These are phyloP conservation scores for Mytilinidion resinicola DNA, from an alignment of 495 filamentous ascomycete genomes.

Conservation along the genomic window DNA sequence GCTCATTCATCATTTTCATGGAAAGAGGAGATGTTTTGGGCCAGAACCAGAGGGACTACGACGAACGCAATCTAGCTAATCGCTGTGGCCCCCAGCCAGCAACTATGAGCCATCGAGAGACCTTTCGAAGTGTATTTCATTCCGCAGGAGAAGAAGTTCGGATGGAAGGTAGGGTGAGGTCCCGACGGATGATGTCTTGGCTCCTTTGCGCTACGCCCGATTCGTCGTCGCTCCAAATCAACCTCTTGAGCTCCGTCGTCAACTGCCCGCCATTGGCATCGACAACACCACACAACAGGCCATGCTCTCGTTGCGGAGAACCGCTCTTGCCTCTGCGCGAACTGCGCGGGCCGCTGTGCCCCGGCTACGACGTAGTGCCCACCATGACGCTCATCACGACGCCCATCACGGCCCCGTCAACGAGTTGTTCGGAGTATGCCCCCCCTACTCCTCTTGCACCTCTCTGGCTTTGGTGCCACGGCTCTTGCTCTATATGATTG, in stretches of 20 bases:
- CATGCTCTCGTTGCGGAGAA: conserved; percentile 36
- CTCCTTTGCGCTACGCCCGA: neutral
- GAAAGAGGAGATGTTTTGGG: too few species aligned
- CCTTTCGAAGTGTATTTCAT: too few species aligned
- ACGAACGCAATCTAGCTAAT: too few species aligned
- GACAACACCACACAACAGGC: conserved; percentile 13
- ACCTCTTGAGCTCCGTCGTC: conserved; percentile 18
- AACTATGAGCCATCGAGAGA: too few species aligned
- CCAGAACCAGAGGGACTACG: too few species aligned
- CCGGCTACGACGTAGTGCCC: conserved; percentile 32
- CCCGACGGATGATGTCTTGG: too few species aligned
- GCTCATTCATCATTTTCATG: too few species aligned
- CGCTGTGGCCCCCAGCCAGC: too few species aligned
- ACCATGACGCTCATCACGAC: conserved; percentile 25
- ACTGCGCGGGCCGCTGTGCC: conserved; percentile 21
- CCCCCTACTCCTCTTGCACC: conserved; percentile 7
- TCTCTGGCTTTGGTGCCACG: conserved; percentile 1
- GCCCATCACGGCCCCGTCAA: conserved; percentile 47
- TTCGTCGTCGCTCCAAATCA: too few species aligned
- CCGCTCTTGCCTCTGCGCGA: conserved; percentile 31
- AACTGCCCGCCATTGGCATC: conserved; percentile 3
- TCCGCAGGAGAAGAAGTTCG: too few species aligned
- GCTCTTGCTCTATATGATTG: neutral
- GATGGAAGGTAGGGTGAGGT: too few species aligned
- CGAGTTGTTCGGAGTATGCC: conserved; percentile 59